Percentiles rank a stretch among this genome's conserved stretches.
Conservation (phyloP, 176 grass and related monocot genomes). For the Echinochloa phyllopogon region DNA sequence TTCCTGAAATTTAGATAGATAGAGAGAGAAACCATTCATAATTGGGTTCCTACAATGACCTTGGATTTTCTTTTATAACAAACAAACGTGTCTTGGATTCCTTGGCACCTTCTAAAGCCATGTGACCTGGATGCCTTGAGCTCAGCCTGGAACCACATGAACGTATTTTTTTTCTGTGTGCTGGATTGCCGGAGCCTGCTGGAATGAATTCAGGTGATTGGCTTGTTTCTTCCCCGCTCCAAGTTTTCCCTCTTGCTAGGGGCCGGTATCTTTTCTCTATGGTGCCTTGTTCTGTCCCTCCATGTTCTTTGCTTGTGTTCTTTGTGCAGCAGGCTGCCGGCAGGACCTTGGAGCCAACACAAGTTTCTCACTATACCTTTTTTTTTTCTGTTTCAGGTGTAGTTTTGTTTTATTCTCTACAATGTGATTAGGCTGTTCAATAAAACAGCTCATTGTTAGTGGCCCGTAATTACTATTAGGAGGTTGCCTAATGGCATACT, state of each 20-base stretch:
- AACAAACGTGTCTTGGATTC: slow-evolving; percentile 14
- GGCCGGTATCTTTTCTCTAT: background rate
- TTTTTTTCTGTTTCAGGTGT: background rate
- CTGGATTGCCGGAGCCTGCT: background rate
- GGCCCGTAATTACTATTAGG: background rate
- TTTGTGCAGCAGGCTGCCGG: background rate
- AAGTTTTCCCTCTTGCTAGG: slow-evolving; percentile 17
- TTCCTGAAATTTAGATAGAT: background rate
- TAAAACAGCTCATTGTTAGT: background rate
- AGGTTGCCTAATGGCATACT: background rate
- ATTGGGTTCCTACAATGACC: background rate
- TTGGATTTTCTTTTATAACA: background rate
- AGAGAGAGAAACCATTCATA: background rate
- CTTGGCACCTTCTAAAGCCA: background rate
- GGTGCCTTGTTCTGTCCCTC: background rate
- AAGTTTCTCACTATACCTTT: background rate
- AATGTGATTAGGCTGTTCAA: background rate
- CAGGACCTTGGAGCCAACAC: background rate
- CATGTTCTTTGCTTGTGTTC: background rate
- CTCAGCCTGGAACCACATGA: slow-evolving; percentile 20
- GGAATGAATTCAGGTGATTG: slow-evolving; percentile 24
- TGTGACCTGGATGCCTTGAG: background rate
- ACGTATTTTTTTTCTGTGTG: background rate
- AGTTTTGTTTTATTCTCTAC: background rate
- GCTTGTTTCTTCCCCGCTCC: slow-evolving; percentile 18